Conservation (phyloP, 495 filamentous ascomycete genomes). For the Neurospora sp. region DNA sequence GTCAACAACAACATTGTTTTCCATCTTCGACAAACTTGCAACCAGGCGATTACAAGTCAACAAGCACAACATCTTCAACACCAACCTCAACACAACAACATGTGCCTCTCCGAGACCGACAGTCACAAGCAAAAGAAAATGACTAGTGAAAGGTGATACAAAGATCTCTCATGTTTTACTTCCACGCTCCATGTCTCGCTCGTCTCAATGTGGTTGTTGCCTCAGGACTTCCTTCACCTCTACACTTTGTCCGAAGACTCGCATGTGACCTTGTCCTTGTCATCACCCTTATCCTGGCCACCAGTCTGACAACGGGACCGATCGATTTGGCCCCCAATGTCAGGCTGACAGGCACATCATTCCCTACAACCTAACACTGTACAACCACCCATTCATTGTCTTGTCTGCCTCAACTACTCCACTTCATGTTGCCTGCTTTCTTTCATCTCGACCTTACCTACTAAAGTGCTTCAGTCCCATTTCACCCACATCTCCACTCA, state of each 20-base stretch:
- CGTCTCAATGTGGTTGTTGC: not conserved
- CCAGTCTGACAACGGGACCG: not conserved
- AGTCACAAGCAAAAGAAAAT: not conserved
- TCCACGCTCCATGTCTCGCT: not conserved
- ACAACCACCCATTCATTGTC: not conserved
- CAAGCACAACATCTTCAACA: not conserved
- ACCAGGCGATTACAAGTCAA: not conserved
- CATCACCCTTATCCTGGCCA: not conserved
- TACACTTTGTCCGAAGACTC: not conserved
- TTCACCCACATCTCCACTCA: not conserved
- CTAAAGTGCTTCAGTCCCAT: not conserved
- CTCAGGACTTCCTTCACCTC: not conserved
- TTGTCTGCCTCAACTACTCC: not conserved
- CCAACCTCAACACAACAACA: not conserved
- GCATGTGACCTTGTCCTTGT: not conserved
- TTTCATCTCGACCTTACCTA: not conserved
- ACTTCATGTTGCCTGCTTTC: not conserved
- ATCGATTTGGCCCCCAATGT: not conserved
- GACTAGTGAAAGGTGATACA: not conserved
- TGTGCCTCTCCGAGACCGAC: not conserved
- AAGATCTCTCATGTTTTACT: not conserved
- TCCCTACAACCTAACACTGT: not conserved
- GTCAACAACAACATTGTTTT: not conserved
- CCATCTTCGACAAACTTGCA: not conserved
- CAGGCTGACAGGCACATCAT: not conserved